Percentiles rank a stretch among this genome's conserved stretches.
phyloP scores from a whole-genome alignment of 345 rosid species.

The Turnera subulata region DNA sequence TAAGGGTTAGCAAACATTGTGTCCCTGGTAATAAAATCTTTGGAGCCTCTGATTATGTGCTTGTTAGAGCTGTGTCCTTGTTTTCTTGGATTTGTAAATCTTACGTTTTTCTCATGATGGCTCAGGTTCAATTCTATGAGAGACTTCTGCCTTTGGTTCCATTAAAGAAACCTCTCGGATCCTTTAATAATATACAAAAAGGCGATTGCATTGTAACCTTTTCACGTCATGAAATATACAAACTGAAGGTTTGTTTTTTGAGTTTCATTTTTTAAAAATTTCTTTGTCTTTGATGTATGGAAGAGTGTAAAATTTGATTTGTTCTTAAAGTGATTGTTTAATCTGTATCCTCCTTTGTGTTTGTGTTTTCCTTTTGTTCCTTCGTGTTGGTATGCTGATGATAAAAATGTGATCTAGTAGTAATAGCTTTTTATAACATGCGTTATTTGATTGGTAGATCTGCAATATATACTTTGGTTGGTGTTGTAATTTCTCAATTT shows the following conservation, averaged over 20 bases:
- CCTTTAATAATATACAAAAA: slow-evolving; percentile 53
- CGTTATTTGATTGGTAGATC: not conserved
- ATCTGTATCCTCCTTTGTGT: too few species aligned
- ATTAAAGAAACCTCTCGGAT: slow-evolving; percentile 51
- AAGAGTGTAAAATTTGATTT: too few species aligned
- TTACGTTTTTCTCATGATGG: slow-evolving; percentile 13
- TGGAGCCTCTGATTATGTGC: not conserved
- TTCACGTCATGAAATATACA: slow-evolving; percentile 68
- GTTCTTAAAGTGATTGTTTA: too few species aligned
- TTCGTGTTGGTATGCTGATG: too few species aligned
- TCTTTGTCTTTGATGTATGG: too few species aligned
- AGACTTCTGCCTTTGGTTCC: slow-evolving; percentile 85
- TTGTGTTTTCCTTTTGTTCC: too few species aligned
- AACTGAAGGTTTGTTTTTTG: slow-evolving; percentile 50
- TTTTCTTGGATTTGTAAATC: slow-evolving; percentile 1
- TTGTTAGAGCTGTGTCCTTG: not conserved
- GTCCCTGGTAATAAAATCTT: too few species aligned
- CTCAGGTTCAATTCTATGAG: slow-evolving; percentile 64
- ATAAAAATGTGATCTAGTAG: too few species aligned
- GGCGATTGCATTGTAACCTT: slow-evolving; percentile 88
- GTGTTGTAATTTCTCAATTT: slow-evolving; percentile 12
- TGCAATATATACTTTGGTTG: not conserved
- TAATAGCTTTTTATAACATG: not conserved
- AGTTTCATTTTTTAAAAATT: too few species aligned
- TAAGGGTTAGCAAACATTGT: not conserved